Evolutionary conservation across 345 rosid species (phyloP).

Genomic region (Salix caprea): DNA sequence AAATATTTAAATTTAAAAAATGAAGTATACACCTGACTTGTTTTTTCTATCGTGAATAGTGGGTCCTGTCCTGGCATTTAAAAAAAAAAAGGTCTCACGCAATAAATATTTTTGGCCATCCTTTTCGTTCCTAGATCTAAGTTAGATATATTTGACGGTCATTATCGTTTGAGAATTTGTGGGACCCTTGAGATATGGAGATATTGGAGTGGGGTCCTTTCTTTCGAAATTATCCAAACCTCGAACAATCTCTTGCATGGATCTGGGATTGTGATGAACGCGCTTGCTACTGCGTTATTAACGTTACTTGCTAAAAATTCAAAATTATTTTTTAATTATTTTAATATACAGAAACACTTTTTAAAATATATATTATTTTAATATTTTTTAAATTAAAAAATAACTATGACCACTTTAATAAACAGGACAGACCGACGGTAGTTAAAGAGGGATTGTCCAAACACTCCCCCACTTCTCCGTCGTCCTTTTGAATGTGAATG

Average conservation of each 20-base stretch:
- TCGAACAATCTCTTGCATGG: not conserved
- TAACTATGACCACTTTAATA: too few relatives aligned
- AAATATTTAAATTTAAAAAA: too few relatives aligned
- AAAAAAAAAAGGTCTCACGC: too few relatives aligned
- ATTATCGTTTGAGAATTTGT: not conserved
- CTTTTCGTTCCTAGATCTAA: not conserved
- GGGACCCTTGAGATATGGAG: not conserved
- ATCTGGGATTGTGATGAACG: not conserved
- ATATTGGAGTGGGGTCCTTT: not conserved
- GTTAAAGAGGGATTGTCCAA: not conserved
- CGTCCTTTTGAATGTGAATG: not conserved
- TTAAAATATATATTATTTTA: too few relatives aligned
- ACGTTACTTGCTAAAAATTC: too few relatives aligned
- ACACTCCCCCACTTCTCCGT: not conserved
- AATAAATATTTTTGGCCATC: not conserved
- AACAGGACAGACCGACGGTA: not conserved
- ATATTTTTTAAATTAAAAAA: too few relatives aligned
- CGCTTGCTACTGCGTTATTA: too few relatives aligned
- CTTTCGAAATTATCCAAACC: not conserved
- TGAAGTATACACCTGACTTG: not conserved
- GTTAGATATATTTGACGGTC: not conserved
- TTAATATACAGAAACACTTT: too few relatives aligned
- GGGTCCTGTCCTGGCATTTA: not conserved
- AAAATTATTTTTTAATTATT: too few relatives aligned
- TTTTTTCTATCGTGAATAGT: not conserved